Base-by-base conservation (phyloP, 75 land plant genomes). In the Adiantum capillusveneris region DNA sequence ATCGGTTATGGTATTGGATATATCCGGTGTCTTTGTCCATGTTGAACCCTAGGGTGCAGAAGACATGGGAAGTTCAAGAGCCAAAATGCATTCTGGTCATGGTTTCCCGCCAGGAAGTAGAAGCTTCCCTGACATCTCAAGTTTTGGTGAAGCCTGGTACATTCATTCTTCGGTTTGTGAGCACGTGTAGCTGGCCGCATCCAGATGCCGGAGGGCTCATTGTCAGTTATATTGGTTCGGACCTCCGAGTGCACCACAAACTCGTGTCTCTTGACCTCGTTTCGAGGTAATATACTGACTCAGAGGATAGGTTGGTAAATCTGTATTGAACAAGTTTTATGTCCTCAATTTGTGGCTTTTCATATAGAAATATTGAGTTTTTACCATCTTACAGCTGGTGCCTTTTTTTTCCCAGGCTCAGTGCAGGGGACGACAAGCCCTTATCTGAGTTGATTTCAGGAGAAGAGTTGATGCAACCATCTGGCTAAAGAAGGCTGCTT, bases 71-170 rank as follows among this genome's bases (percentile, higher is more conserved):
- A 43, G 78, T 82, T 50, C 61, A 65, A 50, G 72, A 76, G 29
- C 90, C 98, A 7, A 81, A 71, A 51, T 89, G 96, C 90, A 83
- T 93, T 25, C 84, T 87, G 58, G 96, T 90, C 31, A 81, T 93
- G 52, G 76, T 88, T 42, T 83, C 90, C 22, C 73, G 82, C 19
- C 85, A 83, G 56, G 98, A 93, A 70, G 84, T 86, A 26, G 98
- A 93, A 61, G 60, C 58, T 45, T 69, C 83, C 31, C 80, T 93
- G 63, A 79, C 56, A 62, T 28, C 75, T 59, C 65, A 73, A 53
- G 3, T 9, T 5, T 5, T 34, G 9, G 70, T 72, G 56, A 72
- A 64, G 53, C 80, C 90, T 27, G 96, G 96, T 31, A 83, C 87
- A 22, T 92, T 88, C 66, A 56, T 92, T 13, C 69, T 92, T 2